Evolutionary conservation across 1,139 yeast genomes (phyloP), one percentile per base, ranked within the genome.

Genomic region (Suhomyces guaymorum): DNA sequence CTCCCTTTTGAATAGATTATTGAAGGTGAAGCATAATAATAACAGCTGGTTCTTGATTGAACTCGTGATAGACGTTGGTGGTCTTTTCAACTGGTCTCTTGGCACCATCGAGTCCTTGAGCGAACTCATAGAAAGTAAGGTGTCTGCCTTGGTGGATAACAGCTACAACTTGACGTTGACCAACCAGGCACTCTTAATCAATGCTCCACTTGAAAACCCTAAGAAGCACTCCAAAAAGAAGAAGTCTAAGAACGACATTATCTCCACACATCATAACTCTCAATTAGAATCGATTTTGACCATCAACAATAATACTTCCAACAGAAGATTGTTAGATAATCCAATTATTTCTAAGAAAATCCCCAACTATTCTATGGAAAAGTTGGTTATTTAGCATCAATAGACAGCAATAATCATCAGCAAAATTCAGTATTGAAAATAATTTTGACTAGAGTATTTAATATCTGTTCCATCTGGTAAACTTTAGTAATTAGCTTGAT

Each of bases 11-110:
- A 54, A 48, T 33, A 55, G 54, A 18, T 54, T 64, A 24, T 49
- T 63, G 32, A 46, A 48, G 31, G 45, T 61, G 29, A 54, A 61
- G 41, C 43, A 46, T 32, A 57, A 48, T 35, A 44, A 48, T 26
- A 70, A 70, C 43, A 82, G 85, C 16, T 81, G 81, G 75, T 73
- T 69, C 37, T 59, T 84, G 16, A 61, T 83, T 35, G 77, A 82
- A 35, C 70, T 80, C 21, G 70, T 84, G 29, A 71, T 85, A 37
- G 94, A 84, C 55, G 80, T 85, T 5, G 84, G 82, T 36, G 94
- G 94, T 0, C 60, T 84, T 29, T 77, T 82, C 50, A 75, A 80
- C 24, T 80, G 85, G 78, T 71, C 73, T 33, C 64, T 63, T 17
- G 63, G 63, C 8, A 70, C 79, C 28, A 61, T 82, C 25, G 53